Evolutionary conservation across 345 rosid species (phyloP).

Genomic region (Heritiera littoralis): DNA sequence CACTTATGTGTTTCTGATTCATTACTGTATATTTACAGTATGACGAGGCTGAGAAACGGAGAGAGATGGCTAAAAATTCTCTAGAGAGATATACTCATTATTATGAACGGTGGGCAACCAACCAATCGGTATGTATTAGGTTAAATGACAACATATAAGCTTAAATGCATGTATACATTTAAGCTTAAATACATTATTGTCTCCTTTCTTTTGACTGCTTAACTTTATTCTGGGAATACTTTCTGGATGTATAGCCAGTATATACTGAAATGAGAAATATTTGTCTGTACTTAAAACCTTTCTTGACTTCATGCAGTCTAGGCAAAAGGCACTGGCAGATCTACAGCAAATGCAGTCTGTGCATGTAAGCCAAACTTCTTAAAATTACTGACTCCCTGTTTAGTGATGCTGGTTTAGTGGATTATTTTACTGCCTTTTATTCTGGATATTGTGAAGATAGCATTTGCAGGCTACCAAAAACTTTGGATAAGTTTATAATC

Average conservation of each 20-base stretch:
- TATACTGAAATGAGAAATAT: not conserved
- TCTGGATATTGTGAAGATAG: conserved; percentile 17
- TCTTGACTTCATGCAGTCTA: conserved; percentile 59
- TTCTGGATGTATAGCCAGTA: not conserved
- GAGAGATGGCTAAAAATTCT: conserved; percentile 92
- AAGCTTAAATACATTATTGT: not conserved
- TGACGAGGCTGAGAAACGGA: conserved; percentile 76
- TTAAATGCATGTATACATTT: not conserved
- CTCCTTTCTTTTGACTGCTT: not conserved
- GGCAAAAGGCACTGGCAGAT: conserved; percentile 83
- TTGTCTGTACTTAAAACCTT: conserved; percentile 12
- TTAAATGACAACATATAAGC: not conserved
- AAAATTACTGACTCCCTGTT: conserved; percentile 6
- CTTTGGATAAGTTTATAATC: conserved; percentile 11
- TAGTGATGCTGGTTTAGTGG: conserved; percentile 20
- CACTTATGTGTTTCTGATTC: not conserved
- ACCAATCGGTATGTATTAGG: conserved; percentile 63
- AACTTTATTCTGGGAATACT: not conserved
- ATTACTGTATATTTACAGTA: conserved; percentile 40
- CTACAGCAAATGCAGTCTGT: conserved; percentile 76
- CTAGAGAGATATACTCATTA: conserved; percentile 85
- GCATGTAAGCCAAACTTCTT: conserved; percentile 53
- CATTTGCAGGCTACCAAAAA: conserved; percentile 15
- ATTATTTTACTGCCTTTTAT: not conserved
- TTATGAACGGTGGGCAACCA: conserved; percentile 90